Evolutionary conservation across 345 rosid species (phyloP).

Genomic region (Syzygium aqueum): DNA sequence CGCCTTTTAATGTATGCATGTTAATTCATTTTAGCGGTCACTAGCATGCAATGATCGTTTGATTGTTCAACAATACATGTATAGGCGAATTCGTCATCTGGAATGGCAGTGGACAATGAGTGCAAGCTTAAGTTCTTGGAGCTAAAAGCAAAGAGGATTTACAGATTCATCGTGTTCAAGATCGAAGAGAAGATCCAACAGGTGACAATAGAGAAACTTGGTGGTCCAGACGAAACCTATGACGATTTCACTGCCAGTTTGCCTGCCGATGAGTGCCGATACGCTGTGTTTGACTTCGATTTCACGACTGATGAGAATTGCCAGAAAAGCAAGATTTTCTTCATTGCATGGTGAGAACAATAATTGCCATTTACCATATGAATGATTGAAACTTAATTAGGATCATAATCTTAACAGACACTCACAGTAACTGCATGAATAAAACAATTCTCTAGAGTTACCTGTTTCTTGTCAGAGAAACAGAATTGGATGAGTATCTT

Average conservation of each 20-base stretch:
- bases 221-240: conserved; percentile 41
- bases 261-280: conserved; percentile 59
- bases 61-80: background rate
- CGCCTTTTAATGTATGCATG: background rate
- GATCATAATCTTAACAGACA: background rate
- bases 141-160: conserved; percentile 57
- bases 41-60: background rate
- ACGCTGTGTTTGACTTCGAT: conserved; percentile 42
- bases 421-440: background rate
- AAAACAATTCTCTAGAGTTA: background rate
- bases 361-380: background rate
- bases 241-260: conserved; percentile 43
- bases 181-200: conserved; percentile 56
- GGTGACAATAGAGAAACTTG: conserved; percentile 48
- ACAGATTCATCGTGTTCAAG: conserved; percentile 54
- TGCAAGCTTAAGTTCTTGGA: conserved; percentile 71
- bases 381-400: background rate
- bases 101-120: conserved; percentile 60
- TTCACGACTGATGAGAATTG: conserved; percentile 58
- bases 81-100: conserved; percentile 65
- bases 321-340: conserved; percentile 72
- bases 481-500: background rate
- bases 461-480: background rate
- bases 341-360: conserved; percentile 53
- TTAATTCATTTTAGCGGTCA: background rate